Base-by-base conservation (phyloP, 768 basidiomycete genomes). In the Paxillus ammoniavirescens region DNA sequence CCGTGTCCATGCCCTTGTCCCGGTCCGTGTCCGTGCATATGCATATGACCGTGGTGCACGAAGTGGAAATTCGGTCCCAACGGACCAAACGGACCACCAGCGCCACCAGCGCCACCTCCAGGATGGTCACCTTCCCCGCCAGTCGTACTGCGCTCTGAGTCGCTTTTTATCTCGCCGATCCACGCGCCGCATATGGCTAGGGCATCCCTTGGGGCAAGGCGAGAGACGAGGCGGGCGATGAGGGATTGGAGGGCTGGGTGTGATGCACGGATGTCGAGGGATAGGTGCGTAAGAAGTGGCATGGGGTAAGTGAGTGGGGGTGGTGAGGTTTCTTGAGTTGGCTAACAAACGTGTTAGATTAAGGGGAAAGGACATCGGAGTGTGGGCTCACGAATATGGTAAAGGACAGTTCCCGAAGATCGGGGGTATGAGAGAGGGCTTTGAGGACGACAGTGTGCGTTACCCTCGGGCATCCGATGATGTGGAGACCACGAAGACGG, bases 391-490 rank as follows among this genome's bases (percentile, higher is more conserved):
- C 87, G 53, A 78, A 77, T 42, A 78, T 75, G 14, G 83, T 82
- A 28, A 89, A 72, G 1, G 86, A 83, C 0, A 91, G 72, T 52
- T 76, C 82, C 57, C 82, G 79, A 10, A 91, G 74, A 6, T 72
- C 61, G 0, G 86, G 86, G 0, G 80, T 82, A 45, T 81, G 71
- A 0, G 63, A 56, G 6, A 64, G 53, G 10, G 79, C 66, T 14
- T 68, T 70, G 31, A 90, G 72, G 7, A 87, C 69, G 33, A 66
- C 59, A 8, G 64, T 50, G 57, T 89, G 84, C 42, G 82, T 76
- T 33, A 86, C 64, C 53, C 81, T 80, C 6, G 77, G 66, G 64
- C 89, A 90, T 4, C 74, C 75, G 28, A 88, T 63, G 26, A 90
- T 65, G 65, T 89, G 85, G 3, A 91, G 73, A 5, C 79, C 80